Base-by-base conservation (phyloP, 164 flowering plant genomes). In the Aristolochia californica region DNA sequence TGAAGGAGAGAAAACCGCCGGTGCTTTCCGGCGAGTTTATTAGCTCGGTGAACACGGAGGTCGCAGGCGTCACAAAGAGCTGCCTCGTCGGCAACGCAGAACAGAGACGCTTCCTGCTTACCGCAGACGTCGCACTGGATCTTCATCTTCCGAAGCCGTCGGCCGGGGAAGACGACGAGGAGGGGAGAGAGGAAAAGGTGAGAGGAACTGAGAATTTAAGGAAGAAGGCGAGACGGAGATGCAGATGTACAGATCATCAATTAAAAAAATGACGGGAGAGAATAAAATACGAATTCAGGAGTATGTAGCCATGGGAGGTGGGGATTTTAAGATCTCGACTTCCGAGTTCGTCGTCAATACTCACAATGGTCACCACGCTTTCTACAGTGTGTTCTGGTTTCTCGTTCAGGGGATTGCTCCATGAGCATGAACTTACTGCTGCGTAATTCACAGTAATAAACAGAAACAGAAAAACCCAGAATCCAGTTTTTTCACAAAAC, bases 11-110 rank as follows among this genome's bases (percentile, higher is more conserved):
- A 64, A 59, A 73, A 66, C 53, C 77, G 73, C 13, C 55, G 71
- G 71, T 73, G 77, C 49, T 73, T 69, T 58, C 69, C 62, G 24
- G 77, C 73, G 34, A 73, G 73, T 56, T 70, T 73, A 57, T 73
- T 73, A 14, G 77, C 77, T 20, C 64, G 64, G 53, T 73, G 77
- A 25, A 73, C 68, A 5, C 71, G 53, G 23, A 52, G 62, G 45
- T 73, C 73, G 48, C 76, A 73, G 25, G 60, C 59, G 13, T 53
- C 44, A 51, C 76, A 73, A 17, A 73, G 73, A 1, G 73, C 76
- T 27, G 76, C 76, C 55, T 73, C 76, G 26, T 73, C 76, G 8
- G 76, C 73, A 10, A 64, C 56, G 65, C 73, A 73, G 62, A 73
- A 73, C 15, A 73, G 49, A 0, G 68, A 61, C 21, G 76, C 76